Conservation (phyloP, 768 basidiomycete genomes). For the Amanita pseudoporphyria region DNA sequence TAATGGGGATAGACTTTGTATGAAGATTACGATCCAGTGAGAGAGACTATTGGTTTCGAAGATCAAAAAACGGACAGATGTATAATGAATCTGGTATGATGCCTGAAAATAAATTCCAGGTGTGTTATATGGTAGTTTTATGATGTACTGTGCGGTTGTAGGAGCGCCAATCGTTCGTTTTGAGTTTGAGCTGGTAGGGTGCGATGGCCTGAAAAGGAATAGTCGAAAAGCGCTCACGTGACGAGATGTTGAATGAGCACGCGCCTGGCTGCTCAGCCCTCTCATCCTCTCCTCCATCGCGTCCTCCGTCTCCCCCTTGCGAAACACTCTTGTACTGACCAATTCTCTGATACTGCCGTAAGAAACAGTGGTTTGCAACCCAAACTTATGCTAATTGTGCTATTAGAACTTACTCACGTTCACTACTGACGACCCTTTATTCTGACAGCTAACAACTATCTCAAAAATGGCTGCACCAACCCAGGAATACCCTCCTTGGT, state of each 20-base stretch:
- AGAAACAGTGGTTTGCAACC: no score
- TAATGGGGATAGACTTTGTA: no score
- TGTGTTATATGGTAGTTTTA: conserved; percentile 7
- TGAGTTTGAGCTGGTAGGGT: no score
- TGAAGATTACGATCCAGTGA: no score
- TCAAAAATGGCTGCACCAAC: conserved; percentile 46
- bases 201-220: background rate
- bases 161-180: no score
- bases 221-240: conserved; percentile 4
- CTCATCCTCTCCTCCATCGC: background rate
- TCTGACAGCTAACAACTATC: conserved; percentile 7
- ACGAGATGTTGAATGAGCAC: conserved; percentile 3
- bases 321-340: background rate
- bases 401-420: conserved; percentile 21
- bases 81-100: no score
- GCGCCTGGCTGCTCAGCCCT: background rate
- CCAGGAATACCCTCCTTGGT: conserved; percentile 67
- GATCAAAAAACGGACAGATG: no score
- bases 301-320: conserved; percentile 1
- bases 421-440: conserved; percentile 35
- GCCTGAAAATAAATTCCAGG: no score
- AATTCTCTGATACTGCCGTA: background rate
- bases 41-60: no score
- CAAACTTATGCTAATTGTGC: background rate
- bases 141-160: background rate